Evolutionary conservation across 257 asterid genomes (phyloP), one percentile per base, ranked within the genome.

Genomic region (Capsicum baccatum): DNA sequence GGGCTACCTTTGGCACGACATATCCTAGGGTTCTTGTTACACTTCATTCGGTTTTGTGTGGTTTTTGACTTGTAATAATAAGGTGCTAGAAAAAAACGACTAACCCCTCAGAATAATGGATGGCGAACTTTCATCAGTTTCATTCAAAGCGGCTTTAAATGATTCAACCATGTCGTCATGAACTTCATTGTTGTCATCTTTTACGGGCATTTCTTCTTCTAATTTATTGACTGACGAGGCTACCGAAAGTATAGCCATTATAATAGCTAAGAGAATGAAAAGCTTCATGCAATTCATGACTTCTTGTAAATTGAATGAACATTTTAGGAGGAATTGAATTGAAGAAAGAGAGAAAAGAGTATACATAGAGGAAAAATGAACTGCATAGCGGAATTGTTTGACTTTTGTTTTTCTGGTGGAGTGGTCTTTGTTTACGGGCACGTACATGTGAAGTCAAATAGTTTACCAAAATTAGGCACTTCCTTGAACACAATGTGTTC

Each of bases 1-100:
- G 91, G 90, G 80, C 94, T 92, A 58, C 96, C 94, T 91, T 80
- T 84, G 3, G 50, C 79, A 0, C 84, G 85, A 21, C 95, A 94
- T 9, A 92, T 73, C 60, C 88, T 87, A 4, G 97, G 98, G 86
- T 89, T 58, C 1, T 84, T 83, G 88, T 92, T 85, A 89, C 98
- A 94, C 42, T 81, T 92, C 82, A 79, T 35, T 17, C 63, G 42
- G 14, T 81, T 81, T 12, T 50, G 58, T 21, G 6, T 50, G 6
- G 0, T 81, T 33, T 62, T 64, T 0, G 57, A 47, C 26, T 81
- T 81, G 15, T 39, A 19, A 14, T 33, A 2, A 21, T 33, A 2
- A 21, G 88, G 82, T 5, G 86, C 83, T 2, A 91, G 87, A 78
- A 91, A 90, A 16, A 21, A 21, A 21, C 90, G 93, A 86, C 90